phyloP scores from a whole-genome alignment of 2,329 filamentous ascomycete species.

The Ophiostoma ulmi region DNA sequence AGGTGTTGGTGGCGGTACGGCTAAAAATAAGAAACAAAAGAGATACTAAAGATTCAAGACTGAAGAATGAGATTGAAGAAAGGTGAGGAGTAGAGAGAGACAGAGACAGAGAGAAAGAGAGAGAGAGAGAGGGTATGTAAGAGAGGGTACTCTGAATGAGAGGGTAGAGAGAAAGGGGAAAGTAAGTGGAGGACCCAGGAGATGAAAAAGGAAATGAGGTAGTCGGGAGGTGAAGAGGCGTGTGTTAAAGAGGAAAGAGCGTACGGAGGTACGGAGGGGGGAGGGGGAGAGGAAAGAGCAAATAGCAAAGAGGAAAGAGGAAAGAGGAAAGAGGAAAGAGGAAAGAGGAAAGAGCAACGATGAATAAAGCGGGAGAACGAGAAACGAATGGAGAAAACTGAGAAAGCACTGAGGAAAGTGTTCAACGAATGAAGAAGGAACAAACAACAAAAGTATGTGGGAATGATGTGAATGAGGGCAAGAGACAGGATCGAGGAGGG shows the following conservation, averaged over 20 bases:
- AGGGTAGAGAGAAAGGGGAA: constrained; percentile 6
- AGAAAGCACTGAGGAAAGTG: not conserved
- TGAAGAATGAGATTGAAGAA: constrained; percentile 5
- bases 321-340: not conserved
- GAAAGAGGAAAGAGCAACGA: constrained; percentile 1
- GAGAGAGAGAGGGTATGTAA: not conserved
- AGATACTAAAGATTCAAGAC: not conserved
- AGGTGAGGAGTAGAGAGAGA: not conserved
- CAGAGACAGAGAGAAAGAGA: not conserved
- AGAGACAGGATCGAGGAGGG: not conserved
- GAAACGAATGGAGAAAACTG: not conserved
- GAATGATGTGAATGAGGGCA: not conserved
- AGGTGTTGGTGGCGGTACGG: constrained; percentile 7
- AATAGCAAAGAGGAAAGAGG: not conserved
- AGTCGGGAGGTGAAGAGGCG: constrained; percentile 11
- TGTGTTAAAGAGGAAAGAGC: constrained; percentile 8
- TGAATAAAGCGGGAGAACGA: not conserved
- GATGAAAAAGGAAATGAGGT: constrained; percentile 18
- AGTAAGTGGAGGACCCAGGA: constrained; percentile 14
- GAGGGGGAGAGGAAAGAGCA: not conserved
- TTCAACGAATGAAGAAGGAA: not conserved
- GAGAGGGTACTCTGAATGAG: not conserved
- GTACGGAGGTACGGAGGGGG: not conserved
- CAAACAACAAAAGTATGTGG: not conserved
- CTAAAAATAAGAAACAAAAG: not conserved